Percentiles rank a stretch among this genome's conserved stretches.
These are phyloP conservation scores for Melanogaster broomeanus DNA, from an alignment of 768 basidiomycete species.

Conservation along the genomic window DNA sequence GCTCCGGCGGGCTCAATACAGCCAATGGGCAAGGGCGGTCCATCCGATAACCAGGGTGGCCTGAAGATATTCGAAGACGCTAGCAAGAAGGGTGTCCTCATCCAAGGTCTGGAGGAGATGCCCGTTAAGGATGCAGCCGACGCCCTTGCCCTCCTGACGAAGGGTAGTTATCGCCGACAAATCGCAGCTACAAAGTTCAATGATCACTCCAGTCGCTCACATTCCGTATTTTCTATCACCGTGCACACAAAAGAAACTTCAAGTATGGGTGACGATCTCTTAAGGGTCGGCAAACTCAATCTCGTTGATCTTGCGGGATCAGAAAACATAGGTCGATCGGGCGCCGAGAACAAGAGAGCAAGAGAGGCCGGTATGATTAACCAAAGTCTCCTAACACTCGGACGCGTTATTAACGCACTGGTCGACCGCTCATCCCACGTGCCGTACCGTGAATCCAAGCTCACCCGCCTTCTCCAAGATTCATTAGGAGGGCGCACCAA, in stretches of 20 bases:
- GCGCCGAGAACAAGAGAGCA: constrained; percentile 93
- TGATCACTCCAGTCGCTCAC: constrained; percentile 95
- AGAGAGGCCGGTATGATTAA: constrained; percentile 99
- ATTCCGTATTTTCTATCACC: constrained; percentile 96
- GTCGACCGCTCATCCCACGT: constrained; percentile 92
- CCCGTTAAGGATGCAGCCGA: constrained; percentile 80
- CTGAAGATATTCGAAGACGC: constrained; percentile 95
- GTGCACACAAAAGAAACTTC: constrained; percentile 89
- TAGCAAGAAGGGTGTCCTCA: constrained; percentile 85
- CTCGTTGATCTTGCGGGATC: constrained; percentile 97
- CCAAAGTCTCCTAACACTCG: constrained; percentile 94
- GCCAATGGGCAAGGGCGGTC: constrained; percentile 68
- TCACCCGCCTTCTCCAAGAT: constrained; percentile 96
- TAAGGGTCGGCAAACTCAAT: constrained; percentile 94
- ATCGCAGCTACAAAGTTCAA: constrained; percentile 98
- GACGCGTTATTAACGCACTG: constrained; percentile 93
- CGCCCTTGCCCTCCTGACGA: constrained; percentile 80
- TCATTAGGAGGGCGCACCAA: constrained; percentile 98
- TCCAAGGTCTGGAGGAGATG: constrained; percentile 93
- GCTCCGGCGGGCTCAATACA: constrained; percentile 67
- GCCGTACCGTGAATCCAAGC: constrained; percentile 96
- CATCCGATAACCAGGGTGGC: constrained; percentile 54
- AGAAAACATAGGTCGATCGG: constrained; percentile 94
- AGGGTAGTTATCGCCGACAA: constrained; percentile 89
- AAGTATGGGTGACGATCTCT: constrained; percentile 77